phyloP scores from a whole-genome alignment of 441 rosid genomes.

The Gossypium davidsonii region DNA sequence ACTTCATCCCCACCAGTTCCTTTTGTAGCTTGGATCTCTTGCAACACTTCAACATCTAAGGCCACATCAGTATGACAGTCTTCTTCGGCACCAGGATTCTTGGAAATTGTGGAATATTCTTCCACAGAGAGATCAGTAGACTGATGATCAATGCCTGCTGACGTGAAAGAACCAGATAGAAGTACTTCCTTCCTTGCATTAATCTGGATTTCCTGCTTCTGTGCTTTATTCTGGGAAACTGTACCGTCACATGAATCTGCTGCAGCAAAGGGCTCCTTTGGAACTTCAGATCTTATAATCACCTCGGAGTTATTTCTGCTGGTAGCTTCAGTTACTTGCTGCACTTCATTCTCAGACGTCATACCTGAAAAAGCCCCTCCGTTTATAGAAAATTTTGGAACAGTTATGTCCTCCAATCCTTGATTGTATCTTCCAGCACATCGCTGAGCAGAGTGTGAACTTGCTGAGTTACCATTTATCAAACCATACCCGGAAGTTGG shows the following conservation, averaged over 20 bases:
- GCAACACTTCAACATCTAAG: constrained; percentile 5
- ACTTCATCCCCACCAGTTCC: constrained; percentile 13
- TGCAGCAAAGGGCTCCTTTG: constrained; percentile 11
- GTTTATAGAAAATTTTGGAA: constrained; percentile 24
- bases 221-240: constrained; percentile 6
- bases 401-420: constrained; percentile 18
- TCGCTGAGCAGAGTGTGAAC: constrained; percentile 9
- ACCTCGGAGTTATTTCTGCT: constrained; percentile 12
- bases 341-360: constrained; percentile 24
- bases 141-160: constrained; percentile 28
- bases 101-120: constrained; percentile 17
- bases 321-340: constrained; percentile 24
- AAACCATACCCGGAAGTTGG: constrained; percentile 12
- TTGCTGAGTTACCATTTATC: constrained; percentile 10
- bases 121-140: constrained; percentile 14
- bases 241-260: constrained; percentile 16
- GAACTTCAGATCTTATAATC: background rate
- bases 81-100: constrained; percentile 18
- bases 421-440: constrained; percentile 11
- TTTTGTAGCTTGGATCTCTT: constrained; percentile 6
- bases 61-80: constrained; percentile 17
- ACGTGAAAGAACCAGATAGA: constrained; percentile 18
- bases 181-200: constrained; percentile 19
- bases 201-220: constrained; percentile 7
- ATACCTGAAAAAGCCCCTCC: constrained; percentile 19